Percentiles rank a stretch among this genome's conserved stretches.
phyloP scores from a whole-genome alignment of 129 eudicot genomes.

The Tagetes erecta region DNA sequence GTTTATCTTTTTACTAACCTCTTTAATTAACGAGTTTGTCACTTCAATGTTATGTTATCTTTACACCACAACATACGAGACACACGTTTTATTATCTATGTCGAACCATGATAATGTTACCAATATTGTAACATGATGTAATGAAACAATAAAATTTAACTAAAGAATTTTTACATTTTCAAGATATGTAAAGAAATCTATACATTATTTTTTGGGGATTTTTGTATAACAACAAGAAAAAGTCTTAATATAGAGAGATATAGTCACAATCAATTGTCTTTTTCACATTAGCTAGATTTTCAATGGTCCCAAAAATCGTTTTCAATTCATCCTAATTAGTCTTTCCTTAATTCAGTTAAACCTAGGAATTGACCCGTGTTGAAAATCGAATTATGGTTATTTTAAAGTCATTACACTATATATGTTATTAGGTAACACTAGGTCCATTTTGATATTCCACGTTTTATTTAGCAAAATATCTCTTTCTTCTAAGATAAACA shows the following conservation, averaged over 20 bases:
- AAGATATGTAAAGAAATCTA: neutral
- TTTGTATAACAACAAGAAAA: neutral
- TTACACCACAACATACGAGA: too few species aligned
- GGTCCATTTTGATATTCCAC: neutral
- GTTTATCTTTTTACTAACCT: too few species aligned
- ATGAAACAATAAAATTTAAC: too few species aligned
- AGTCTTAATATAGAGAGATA: neutral
- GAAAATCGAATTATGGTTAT: neutral
- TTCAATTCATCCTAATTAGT: neutral
- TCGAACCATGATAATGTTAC: too few species aligned
- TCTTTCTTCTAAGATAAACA: too few species aligned
- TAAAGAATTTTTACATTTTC: too few species aligned
- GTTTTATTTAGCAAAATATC: too few species aligned
- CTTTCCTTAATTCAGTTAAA: neutral
- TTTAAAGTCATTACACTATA: neutral
- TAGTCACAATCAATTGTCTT: neutral
- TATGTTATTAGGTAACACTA: too few species aligned
- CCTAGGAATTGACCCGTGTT: neutral
- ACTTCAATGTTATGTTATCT: too few species aligned
- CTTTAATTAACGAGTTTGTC: too few species aligned
- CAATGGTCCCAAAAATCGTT: neutral
- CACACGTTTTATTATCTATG: too few species aligned
- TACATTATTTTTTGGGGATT: neutral
- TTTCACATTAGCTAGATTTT: slow-evolving; percentile 1
- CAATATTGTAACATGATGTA: too few species aligned